Evolutionary conservation across 345 rosid genomes (phyloP), one percentile per base, ranked within the genome.

Genomic region (Hevea brasiliensis): DNA sequence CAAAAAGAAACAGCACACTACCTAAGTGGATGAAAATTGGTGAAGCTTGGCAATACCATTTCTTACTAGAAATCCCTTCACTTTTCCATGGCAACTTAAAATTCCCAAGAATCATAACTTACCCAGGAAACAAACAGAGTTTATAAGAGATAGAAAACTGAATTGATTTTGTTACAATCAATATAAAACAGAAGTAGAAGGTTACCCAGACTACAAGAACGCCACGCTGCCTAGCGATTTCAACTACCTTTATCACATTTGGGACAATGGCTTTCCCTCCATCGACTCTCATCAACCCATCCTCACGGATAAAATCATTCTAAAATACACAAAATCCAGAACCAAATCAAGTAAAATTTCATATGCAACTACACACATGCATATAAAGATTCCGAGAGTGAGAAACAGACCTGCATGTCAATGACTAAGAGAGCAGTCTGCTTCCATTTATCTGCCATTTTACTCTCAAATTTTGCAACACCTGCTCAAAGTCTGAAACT

Each of bases 381-480:
- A 47, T 6, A 67, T 0, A 32, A 8, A 61, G 3, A 54, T 6
- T 32, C 2, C 37, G 4, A 42, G n/a, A 50, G 21, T 7, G 17
- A 21, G 59, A 57, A 61, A 76, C 9, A 67, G 45, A 92, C 98
- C 97, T 92, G 98, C 98, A 94, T 94, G 85, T 92, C 98, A 76
- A 92, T 94, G 32, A 94, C 96, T 8, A 92, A 86, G 4, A 94
- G 93, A 80, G 91, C 97, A 42, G 93, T 88, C 61, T 84, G 81
- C 81, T 61, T 90, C 92, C 89, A 65, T 58, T 88, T 81, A 58
- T 82, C 83, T 0, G 80, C 86, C 98, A 73, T 64, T 65, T 45
- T 17, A 4, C 0, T 44, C 15, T 1, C 17, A 23, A 65, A 65
- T 11, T 29, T 24, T 24, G 9, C 55, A 24, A 15, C 24, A 32